Evolutionary conservation across 495 filamentous ascomycete species (phyloP), one percentile per base, ranked within the genome.

Genomic region (Tuber microsphaerosporum): DNA sequence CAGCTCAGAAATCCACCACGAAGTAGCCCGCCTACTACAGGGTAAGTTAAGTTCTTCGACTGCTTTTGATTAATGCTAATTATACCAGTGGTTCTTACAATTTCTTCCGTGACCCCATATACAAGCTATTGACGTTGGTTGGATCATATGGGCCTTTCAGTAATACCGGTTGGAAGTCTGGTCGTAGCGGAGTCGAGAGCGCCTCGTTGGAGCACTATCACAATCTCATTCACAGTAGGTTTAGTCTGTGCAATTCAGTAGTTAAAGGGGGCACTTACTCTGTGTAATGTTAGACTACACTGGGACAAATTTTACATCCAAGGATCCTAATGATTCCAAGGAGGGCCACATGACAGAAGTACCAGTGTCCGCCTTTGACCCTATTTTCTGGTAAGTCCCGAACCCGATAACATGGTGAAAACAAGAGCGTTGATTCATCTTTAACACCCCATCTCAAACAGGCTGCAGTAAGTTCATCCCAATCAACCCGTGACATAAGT

Each of bases 331-430:
- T n/a, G n/a, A n/a, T 34, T 70, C 16, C 22, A 4, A 2, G 41
- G 1, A 39, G 5, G 74, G 74, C 26, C 74, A 73, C n/a, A 73
- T 75, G 74, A 69, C 39, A 19, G 39, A 46, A 16, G 70, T 69
- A 5, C 6, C 51, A 9, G 41, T 69, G 19, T 6, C 74, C 31
- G 70, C 14, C 37, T 75, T 75, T 73, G 74, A 75, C 20, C 74
- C 74, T 9, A 73, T 75, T 43, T 75, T 75, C 41, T 75, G 71
- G 74, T 75, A 68, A 69, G 74, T 19, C 16, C 17, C 41, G 17
- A 4, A n/a, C 14, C 26, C 20, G 31, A 10, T 61, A 17, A 44
- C n/a, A 65, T 71, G 41, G 39, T 9, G 44, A 26, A 43, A n/a
- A 51, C 14, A 12, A 31, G 51, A n/a, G 45, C 2, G 19, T 14